A percentile compares a stretch with the other conserved stretches of the same genome.
These are phyloP conservation scores for Pseudozyma flocculosa DNA, from an alignment of 1,284 basidiomycete genomes.

Conservation along the genomic window DNA sequence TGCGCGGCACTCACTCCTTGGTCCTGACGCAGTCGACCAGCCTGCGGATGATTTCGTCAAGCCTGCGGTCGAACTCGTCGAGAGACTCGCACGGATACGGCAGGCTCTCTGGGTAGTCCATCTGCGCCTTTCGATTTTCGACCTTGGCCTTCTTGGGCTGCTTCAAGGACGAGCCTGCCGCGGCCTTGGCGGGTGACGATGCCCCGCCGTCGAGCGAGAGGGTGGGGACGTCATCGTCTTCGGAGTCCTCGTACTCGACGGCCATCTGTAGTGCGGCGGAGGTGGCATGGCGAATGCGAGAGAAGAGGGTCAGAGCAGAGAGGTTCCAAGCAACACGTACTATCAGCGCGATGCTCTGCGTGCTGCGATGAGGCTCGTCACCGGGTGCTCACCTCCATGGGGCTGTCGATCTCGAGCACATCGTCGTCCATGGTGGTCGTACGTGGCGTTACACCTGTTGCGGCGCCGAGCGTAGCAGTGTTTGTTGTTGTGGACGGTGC, in stretches of 20 bases:
- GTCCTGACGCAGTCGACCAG: constrained; percentile 77
- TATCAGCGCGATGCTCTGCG: no score
- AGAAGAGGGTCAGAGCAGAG: background rate
- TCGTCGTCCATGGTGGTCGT: constrained; percentile 36
- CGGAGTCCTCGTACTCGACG: constrained; percentile 31
- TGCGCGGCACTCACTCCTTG: constrained; percentile 62
- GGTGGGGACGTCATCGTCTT: constrained; percentile 33
- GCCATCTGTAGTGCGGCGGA: constrained; percentile 6
- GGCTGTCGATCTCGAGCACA: constrained; percentile 39
- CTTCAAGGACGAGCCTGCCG: constrained; percentile 1
- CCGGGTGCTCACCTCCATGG: constrained; percentile 39
- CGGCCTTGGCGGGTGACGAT: constrained; percentile 2
- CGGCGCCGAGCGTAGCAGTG: no score
- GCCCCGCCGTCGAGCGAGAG: constrained; percentile 20
- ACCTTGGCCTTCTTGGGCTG: constrained; percentile 18
- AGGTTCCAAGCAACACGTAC: no score
- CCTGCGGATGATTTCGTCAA: constrained; percentile 74
- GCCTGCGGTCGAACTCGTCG: constrained; percentile 74
- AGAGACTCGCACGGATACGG: constrained; percentile 81
- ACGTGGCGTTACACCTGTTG: background rate
- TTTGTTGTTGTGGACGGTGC: no score
- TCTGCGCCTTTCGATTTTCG: constrained; percentile 28
- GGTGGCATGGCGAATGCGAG: background rate
- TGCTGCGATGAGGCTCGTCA: no score
- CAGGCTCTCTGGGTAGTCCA: constrained; percentile 60